phyloP scores from a whole-genome alignment of 2,329 filamentous ascomycete genomes.

The Calonectria pauciramosa region DNA sequence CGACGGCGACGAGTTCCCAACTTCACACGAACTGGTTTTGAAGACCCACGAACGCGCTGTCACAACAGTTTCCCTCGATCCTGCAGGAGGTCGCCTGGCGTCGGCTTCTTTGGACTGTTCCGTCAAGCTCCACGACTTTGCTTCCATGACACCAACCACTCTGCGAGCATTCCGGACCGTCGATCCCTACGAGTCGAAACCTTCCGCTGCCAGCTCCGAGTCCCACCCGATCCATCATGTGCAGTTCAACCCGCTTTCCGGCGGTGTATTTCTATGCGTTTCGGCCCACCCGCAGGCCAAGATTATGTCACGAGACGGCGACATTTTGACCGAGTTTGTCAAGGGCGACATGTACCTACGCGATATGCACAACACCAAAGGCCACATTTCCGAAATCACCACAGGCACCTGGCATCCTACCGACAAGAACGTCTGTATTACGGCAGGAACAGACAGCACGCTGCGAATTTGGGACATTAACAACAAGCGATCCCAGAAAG shows the following conservation, averaged over 20 bases:
- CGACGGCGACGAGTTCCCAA: slow-evolving; percentile 88
- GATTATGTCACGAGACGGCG: slow-evolving; percentile 90
- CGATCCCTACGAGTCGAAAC: slow-evolving; percentile 85
- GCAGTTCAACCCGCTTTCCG: slow-evolving; percentile 86
- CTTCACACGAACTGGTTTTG: slow-evolving; percentile 92
- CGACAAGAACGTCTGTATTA: slow-evolving; percentile 87
- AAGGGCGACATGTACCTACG: slow-evolving; percentile 99
- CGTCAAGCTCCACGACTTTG: slow-evolving; percentile 94
- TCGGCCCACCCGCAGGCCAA: slow-evolving; percentile 92
- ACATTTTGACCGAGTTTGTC: slow-evolving; percentile 86
- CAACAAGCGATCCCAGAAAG: slow-evolving; percentile 88
- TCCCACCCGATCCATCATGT: slow-evolving; percentile 90
- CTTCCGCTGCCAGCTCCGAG: slow-evolving; percentile 77
- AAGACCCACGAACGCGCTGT: slow-evolving; percentile 93
- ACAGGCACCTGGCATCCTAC: slow-evolving; percentile 92
- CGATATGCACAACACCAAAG: slow-evolving; percentile 98
- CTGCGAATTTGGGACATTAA: slow-evolving; percentile 98
- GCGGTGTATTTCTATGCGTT: slow-evolving; percentile 86
- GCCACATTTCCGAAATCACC: slow-evolving; percentile 92
- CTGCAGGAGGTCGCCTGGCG: slow-evolving; percentile 85
- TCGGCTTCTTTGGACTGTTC: slow-evolving; percentile 94
- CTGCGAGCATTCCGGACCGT: slow-evolving; percentile 93
- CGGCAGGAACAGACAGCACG: slow-evolving; percentile 94
- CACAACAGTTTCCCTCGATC: slow-evolving; percentile 87
- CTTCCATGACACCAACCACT: slow-evolving; percentile 94